These are phyloP conservation scores for Cryptomeria japonica DNA, from an alignment of 75 land plant species.

Conservation along the genomic window DNA sequence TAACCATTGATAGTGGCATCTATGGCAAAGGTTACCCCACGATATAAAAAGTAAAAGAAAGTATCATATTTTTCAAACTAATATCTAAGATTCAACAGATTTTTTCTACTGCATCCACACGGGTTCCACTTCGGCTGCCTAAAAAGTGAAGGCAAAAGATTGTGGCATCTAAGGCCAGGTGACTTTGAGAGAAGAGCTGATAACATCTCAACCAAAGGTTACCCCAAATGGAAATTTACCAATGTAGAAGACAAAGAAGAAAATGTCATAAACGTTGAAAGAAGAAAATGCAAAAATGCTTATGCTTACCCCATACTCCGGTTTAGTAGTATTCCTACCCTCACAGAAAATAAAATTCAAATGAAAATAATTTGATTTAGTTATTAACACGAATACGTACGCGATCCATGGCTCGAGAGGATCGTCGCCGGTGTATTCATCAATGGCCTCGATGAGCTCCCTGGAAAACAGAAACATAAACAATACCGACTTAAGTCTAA, in stretches of 20 bases:
- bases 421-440: slow-evolving; percentile 88
- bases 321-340: not conserved
- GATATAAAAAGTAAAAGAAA: too few species aligned
- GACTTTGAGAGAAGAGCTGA: not conserved
- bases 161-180: not conserved
- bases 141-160: too few species aligned
- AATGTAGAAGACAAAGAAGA: too few species aligned
- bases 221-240: too few species aligned
- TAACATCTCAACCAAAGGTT: not conserved
- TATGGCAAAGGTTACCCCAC: too few species aligned
- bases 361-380: not conserved
- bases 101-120: too few species aligned
- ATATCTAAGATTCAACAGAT: too few species aligned
- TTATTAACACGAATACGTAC: slow-evolving; percentile 26
- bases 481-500: not conserved
- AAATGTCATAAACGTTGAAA: not conserved
- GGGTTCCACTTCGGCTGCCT: too few species aligned
- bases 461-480: slow-evolving; percentile 34
- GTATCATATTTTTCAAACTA: too few species aligned
- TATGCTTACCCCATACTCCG: not conserved
- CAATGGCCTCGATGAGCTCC: slow-evolving; percentile 80
- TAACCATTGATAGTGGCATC: not conserved
- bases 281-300: not conserved
- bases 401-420: slow-evolving; percentile 95
- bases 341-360: not conserved